Conservation (phyloP, 176 grass and related monocot genomes). For the Ampelocalamus luodianensis region DNA sequence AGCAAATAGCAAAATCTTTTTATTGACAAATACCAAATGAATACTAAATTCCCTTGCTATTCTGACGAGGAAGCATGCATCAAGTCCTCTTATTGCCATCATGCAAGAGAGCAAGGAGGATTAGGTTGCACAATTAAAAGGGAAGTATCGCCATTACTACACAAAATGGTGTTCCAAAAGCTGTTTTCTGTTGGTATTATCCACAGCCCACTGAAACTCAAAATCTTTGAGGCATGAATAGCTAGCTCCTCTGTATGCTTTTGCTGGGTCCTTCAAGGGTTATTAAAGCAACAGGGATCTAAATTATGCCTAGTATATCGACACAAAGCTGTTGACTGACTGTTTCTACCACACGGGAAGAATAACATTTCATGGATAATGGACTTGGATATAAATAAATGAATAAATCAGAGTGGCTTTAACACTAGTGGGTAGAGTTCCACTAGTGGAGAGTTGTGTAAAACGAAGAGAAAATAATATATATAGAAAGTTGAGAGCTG, state of each 20-base stretch:
- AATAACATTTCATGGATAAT: slow-evolving; percentile 5
- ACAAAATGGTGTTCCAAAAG: slow-evolving; percentile 26
- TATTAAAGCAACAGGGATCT: background rate
- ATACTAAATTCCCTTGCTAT: background rate
- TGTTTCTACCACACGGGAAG: slow-evolving; percentile 24
- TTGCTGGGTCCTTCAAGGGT: background rate
- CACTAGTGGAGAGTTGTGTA: background rate
- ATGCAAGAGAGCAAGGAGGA: slow-evolving; percentile 1
- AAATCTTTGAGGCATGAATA: background rate
- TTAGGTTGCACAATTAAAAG: background rate
- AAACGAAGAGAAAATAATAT: background rate
- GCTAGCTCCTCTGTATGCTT: background rate
- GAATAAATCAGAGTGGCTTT: background rate
- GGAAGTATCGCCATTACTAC: background rate
- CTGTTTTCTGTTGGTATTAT: slow-evolving; percentile 15
- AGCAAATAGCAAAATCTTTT: background rate
- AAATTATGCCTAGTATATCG: background rate
- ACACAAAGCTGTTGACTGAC: background rate
- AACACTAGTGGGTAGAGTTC: background rate
- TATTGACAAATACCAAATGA: background rate
- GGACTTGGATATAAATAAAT: background rate
- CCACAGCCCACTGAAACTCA: background rate
- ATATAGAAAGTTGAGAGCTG: background rate
- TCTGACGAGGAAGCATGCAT: slow-evolving; percentile 13
- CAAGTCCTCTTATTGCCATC: background rate